phyloP scores from a whole-genome alignment of 2,329 filamentous ascomycete genomes.

The Fusarium pininemorale region DNA sequence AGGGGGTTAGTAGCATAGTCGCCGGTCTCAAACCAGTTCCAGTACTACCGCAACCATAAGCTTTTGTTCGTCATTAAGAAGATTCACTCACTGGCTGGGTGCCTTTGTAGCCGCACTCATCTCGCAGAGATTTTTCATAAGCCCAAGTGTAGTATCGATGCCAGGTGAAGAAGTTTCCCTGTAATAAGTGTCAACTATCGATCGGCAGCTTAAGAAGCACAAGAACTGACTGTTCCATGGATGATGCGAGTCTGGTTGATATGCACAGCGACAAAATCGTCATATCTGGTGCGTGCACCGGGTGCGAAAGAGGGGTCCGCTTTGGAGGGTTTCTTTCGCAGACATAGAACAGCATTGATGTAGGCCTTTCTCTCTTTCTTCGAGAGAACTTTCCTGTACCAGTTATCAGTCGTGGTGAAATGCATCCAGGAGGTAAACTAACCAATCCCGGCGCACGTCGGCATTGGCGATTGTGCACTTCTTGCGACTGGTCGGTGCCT shows the following conservation, averaged over 20 bases:
- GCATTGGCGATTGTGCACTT: constrained; percentile 4
- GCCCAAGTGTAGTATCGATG: constrained; percentile 16
- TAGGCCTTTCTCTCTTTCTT: constrained; percentile 4
- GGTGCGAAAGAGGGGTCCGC: background rate
- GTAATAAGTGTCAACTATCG: too few relatives aligned
- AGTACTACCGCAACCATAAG: background rate
- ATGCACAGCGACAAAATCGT: constrained; percentile 14
- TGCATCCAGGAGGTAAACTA: fast-evolving
- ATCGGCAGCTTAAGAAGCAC: fast-evolving
- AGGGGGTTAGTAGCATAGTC: background rate
- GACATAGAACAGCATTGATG: background rate
- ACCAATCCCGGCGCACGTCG: background rate
- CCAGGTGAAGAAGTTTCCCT: constrained; percentile 15
- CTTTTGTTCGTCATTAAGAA: too few relatives aligned
- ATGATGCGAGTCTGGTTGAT: constrained; percentile 5
- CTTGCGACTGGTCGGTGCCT: fast-evolving
- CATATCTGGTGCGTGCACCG: constrained; percentile 3
- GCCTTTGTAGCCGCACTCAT: constrained; percentile 11
- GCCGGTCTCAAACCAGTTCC: constrained; percentile 12
- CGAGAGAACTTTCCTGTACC: background rate
- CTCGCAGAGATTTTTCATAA: background rate
- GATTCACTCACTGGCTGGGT: background rate
- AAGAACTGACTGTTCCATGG: background rate
- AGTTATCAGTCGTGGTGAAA: fast-evolving
- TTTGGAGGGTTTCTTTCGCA: background rate